These are phyloP conservation scores for Aspergillus novoparasiticus DNA, from an alignment of 2,329 filamentous ascomycete genomes.

Conservation along the genomic window DNA sequence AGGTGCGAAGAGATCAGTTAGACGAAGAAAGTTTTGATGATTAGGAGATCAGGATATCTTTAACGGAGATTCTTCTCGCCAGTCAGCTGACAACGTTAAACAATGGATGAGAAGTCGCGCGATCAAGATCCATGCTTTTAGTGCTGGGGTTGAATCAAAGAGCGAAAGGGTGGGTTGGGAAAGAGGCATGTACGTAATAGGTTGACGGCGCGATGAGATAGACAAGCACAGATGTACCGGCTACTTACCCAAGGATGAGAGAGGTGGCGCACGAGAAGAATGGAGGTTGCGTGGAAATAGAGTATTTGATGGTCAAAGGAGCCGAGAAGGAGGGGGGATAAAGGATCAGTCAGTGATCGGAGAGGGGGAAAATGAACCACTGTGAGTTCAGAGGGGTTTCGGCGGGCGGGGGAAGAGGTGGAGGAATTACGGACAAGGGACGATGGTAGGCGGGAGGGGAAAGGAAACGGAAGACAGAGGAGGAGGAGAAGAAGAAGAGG, in stretches of 20 bases:
- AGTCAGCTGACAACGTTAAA: not conserved
- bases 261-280: not conserved
- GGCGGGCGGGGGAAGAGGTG: conserved; percentile 33
- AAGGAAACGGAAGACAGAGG: conserved; percentile 14
- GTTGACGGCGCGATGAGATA: not conserved
- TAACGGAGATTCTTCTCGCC: not conserved
- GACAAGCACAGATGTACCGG: not conserved
- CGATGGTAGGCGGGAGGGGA: conserved; percentile 22
- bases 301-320: conserved; percentile 4
- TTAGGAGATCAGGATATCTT: not conserved
- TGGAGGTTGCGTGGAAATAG: not conserved
- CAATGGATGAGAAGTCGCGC: not conserved
- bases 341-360: conserved; percentile 13
- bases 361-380: conserved; percentile 23
- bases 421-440: conserved; percentile 24
- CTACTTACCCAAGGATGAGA: conserved; percentile 5
- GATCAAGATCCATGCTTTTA: conserved; percentile 2
- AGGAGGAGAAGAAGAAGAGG: conserved; percentile 17
- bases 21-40: not conserved
- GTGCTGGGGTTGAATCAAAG: not conserved
- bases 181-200: not conserved
- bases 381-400: conserved; percentile 26
- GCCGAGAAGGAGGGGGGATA: not conserved
- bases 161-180: not conserved
- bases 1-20: conserved; percentile 5